These are phyloP conservation scores for Liriodendron chinense DNA, from an alignment of 164 flowering plant species.

Conservation along the genomic window DNA sequence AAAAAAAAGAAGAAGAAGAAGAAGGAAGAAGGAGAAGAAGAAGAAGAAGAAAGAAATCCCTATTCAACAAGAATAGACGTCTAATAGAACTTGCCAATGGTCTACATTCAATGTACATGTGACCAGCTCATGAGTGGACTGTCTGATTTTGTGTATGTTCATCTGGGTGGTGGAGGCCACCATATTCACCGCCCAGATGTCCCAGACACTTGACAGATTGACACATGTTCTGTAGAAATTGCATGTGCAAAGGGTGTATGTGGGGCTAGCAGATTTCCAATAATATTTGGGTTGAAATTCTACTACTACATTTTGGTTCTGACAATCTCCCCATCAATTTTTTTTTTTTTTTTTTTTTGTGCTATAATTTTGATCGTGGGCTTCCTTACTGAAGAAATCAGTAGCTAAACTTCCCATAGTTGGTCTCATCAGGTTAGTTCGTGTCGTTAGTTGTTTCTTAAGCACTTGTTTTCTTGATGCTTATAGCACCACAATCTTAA, in stretches of 20 bases:
- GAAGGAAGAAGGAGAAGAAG: too few relatives aligned
- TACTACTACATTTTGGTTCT: slow-evolving; percentile 4
- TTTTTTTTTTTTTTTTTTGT: slow-evolving; percentile 15
- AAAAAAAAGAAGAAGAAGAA: too few relatives aligned
- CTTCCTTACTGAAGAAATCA: slow-evolving; percentile 72
- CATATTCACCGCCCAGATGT: too few relatives aligned
- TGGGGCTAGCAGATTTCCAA: neutral
- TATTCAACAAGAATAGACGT: too few relatives aligned
- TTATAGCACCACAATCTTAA: too few relatives aligned
- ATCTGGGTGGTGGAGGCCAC: too few relatives aligned
- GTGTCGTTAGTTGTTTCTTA: neutral
- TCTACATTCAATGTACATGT: too few relatives aligned
- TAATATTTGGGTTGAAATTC: neutral
- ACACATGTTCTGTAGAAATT: neutral
- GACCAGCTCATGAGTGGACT: too few relatives aligned
- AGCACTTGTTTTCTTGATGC: neutral
- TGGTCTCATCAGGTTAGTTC: slow-evolving; percentile 87
- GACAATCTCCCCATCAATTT: slow-evolving; percentile 22
- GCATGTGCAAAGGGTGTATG: neutral
- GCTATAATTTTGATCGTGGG: slow-evolving; percentile 6
- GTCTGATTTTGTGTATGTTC: too few relatives aligned
- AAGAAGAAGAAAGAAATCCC: too few relatives aligned
- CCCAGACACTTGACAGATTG: too few relatives aligned
- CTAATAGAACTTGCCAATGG: too few relatives aligned
- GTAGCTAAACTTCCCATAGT: slow-evolving; percentile 90